A percentile compares a stretch with the other conserved stretches of the same genome.
Evolutionary conservation across 768 basidiomycete genomes (phyloP).

Genomic region (Pleurotus giganteus): DNA sequence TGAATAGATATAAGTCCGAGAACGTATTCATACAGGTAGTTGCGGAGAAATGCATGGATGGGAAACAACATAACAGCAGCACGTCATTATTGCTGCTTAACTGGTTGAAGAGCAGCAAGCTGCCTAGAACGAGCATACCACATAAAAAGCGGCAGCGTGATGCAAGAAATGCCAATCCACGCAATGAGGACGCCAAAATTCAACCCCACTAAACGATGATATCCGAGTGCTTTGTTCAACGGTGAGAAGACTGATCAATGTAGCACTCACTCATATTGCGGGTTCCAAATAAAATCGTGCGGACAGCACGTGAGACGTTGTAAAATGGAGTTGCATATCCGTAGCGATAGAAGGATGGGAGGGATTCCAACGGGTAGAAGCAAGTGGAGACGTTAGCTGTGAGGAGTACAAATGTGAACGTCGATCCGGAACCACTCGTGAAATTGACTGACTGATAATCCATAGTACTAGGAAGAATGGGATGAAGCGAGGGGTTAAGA

Average conservation of each 20-base stretch:
- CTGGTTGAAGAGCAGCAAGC: neutral
- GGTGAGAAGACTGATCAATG: neutral
- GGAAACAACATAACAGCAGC: too few relatives aligned
- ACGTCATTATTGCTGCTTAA: neutral
- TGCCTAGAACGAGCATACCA: slow-evolving; percentile 26
- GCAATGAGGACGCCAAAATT: slow-evolving; percentile 60
- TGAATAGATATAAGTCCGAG: too few relatives aligned
- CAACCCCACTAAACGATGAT: slow-evolving; percentile 44
- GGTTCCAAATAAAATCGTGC: slow-evolving; percentile 63
- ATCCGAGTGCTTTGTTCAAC: neutral
- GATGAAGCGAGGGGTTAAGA: slow-evolving; percentile 50
- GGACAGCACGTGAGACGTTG: slow-evolving; percentile 59
- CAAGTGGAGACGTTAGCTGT: slow-evolving; percentile 52
- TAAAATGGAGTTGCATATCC: slow-evolving; percentile 75
- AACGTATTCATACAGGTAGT: too few relatives aligned
- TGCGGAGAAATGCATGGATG: too few relatives aligned
- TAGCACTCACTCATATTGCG: slow-evolving; percentile 52
- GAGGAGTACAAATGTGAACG: neutral
- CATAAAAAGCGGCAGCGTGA: slow-evolving; percentile 51
- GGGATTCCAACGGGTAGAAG: slow-evolving; percentile 53
- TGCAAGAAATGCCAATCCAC: slow-evolving; percentile 54
- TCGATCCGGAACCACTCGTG: neutral
- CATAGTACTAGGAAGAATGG: slow-evolving; percentile 62
- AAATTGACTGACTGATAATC: slow-evolving; percentile 43
- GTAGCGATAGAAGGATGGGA: slow-evolving; percentile 60